A percentile compares a stretch with the other conserved stretches of the same genome.
Conservation (phyloP, 148 eudicot species). For the Silene uniflora region DNA sequence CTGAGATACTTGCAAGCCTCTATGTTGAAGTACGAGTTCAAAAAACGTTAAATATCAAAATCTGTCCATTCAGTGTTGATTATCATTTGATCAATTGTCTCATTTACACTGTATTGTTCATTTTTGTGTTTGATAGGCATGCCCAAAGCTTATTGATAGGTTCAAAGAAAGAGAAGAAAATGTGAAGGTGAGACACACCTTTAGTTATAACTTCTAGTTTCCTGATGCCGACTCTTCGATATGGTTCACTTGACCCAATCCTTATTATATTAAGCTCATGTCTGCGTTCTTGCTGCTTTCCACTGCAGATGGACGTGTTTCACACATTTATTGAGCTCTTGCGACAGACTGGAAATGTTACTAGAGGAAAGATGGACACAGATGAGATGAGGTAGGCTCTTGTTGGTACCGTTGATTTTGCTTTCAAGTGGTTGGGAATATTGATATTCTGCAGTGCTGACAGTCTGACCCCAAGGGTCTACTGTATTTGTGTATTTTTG, state of each 20-base stretch:
- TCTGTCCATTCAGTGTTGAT: background rate
- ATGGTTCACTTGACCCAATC: background rate
- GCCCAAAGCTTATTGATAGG: conserved; percentile 94
- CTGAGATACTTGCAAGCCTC: conserved; percentile 84
- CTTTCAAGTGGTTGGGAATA: background rate
- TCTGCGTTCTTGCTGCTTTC: conserved; percentile 3
- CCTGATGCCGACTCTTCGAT: background rate
- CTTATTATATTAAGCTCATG: background rate
- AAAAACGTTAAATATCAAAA: background rate
- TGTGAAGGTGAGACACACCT: conserved; percentile 58
- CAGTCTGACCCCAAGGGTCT: too few species aligned
- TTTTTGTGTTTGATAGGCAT: conserved; percentile 50
- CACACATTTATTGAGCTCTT: conserved; percentile 94
- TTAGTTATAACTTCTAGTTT: background rate
- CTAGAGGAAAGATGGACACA: conserved; percentile 77
- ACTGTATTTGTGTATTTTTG: too few species aligned
- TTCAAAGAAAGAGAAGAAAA: conserved; percentile 96
- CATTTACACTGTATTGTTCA: background rate
- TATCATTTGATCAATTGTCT: background rate
- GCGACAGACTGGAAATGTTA: conserved; percentile 89
- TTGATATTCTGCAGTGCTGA: background rate
- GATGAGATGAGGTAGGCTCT: conserved; percentile 66
- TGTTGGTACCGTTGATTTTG: background rate
- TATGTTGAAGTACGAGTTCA: conserved; percentile 62
- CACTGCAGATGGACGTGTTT: conserved; percentile 90